Base-by-base conservation (phyloP, 192 early-diverging fungal species). In the Funneliformis mosseae region DNA sequence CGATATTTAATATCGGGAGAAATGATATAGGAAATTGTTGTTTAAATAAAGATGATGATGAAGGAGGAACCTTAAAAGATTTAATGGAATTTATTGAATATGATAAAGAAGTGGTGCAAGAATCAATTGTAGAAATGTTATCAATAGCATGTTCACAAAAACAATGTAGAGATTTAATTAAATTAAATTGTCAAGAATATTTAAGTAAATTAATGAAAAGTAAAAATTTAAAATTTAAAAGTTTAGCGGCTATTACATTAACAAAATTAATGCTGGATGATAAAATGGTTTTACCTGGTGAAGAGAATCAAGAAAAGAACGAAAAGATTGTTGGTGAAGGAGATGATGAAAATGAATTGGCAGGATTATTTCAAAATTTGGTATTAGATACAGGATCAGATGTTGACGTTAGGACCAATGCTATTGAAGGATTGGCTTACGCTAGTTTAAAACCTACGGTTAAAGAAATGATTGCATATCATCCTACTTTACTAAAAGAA, bases 401-500 rank as follows among this genome's bases (percentile, higher is more conserved):
- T 63, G 55, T 67, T 0, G 78, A 78, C 12, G 85, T 88, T 8
- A 80, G 87, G 10, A 63, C 88, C 28, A 87, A 88, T 46, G 93
- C 92, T 8, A 85, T 93, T 2, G 97, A 98, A 83, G 92, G 93
- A 2, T 85, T 98, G 8, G 92, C 94, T 11, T 98, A 96, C 78
- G 85, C 96, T 25, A 91, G 92, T 62, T 86, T 95, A 21, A 85
- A 91, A 62, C 87, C 92, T 0, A 61, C 70, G 43, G 84, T 94
- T 23, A 96, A 96, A 74, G 94, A 95, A 11, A 83, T 87, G 8
- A 83, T 98, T 0, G 84, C 86, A 0, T 85, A 85, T 0, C 91
- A 96, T 80, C 82, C 76, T 1, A 77, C 76, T 0, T 83, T 97
- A 27, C 75, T 97, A 23, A 81, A 88, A 59, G 80, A 77, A 4